Evolutionary conservation across 139 green algal genomes (phyloP).

Genomic region (Zygnema circumcarinatum): DNA sequence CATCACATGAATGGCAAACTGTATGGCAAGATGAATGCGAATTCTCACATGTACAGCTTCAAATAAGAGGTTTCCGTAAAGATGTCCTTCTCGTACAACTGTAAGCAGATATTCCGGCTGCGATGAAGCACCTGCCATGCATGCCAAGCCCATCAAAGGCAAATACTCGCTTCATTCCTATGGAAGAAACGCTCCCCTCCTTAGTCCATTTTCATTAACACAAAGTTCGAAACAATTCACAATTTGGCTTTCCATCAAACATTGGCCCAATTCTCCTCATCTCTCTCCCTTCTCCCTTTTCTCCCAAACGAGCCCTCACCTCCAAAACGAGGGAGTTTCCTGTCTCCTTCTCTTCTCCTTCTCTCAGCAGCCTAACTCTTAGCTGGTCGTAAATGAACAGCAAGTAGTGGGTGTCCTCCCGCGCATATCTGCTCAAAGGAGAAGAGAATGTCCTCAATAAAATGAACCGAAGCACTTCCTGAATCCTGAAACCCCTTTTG

Average conservation of each 20-base stretch:
- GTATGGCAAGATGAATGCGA: neutral
- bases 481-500: no score
- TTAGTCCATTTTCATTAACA: no score
- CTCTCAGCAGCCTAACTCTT: neutral
- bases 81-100: slow-evolving; percentile 78
- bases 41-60: slow-evolving; percentile 60
- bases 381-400: slow-evolving; percentile 88
- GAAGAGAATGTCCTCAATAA: no score
- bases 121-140: slow-evolving; percentile 79
- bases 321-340: neutral
- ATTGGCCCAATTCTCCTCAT: no score
- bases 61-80: slow-evolving; percentile 64
- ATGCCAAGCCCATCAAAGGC: no score
- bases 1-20: neutral
- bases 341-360: neutral
- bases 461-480: no score
- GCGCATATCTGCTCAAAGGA: slow-evolving; percentile 74
- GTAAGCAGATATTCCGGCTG: slow-evolving; percentile 76
- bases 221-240: no score
- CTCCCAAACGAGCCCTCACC: no score
- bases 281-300: no score
- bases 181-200: no score
- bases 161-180: no score
- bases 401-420: slow-evolving; percentile 92
- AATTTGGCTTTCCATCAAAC: no score